phyloP scores from a whole-genome alignment of 108 stramenopile species.

The Nitzschia sp. region DNA sequence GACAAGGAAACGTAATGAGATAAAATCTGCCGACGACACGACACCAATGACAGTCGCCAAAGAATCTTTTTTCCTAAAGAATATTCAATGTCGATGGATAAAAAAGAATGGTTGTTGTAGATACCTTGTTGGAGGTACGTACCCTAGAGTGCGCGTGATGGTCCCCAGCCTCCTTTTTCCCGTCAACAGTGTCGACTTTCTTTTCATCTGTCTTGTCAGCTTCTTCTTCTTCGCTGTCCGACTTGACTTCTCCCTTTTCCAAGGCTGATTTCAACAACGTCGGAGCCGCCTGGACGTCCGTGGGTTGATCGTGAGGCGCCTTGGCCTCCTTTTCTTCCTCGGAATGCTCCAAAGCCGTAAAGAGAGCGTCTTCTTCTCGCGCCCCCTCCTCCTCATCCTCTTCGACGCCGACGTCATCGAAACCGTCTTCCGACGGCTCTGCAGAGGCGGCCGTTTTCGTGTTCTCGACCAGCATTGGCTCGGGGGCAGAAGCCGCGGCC shows the following conservation, averaged over 20 bases:
- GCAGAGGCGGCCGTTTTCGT: too few relatives aligned
- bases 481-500: not conserved
- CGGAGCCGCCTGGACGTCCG: conserved; percentile 65
- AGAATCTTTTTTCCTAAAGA: not conserved
- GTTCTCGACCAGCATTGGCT: not conserved
- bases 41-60: too few relatives aligned
- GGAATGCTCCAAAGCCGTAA: conserved; percentile 40
- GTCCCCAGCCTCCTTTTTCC: not conserved
- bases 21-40: too few relatives aligned
- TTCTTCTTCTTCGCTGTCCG: conserved; percentile 67
- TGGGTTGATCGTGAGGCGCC: conserved; percentile 50
- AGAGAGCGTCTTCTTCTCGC: conserved; percentile 65
- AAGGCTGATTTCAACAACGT: conserved; percentile 68
- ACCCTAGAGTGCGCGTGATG: conserved; percentile 60
- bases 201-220: conserved; percentile 49
- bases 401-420: conserved; percentile 10
- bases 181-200: conserved; percentile 40
- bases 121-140: too few relatives aligned
- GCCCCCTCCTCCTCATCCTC: conserved; percentile 22
- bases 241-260: conserved; percentile 64
- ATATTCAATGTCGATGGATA: not conserved
- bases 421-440: conserved; percentile 2
- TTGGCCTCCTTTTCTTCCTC: conserved; percentile 33
- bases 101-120: too few relatives aligned
- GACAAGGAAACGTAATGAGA: not conserved